A percentile compares a stretch with the other conserved stretches of the same genome.
Conservation (phyloP, 2,329 filamentous ascomycete species). For the Pezicula neosporulosa region DNA sequence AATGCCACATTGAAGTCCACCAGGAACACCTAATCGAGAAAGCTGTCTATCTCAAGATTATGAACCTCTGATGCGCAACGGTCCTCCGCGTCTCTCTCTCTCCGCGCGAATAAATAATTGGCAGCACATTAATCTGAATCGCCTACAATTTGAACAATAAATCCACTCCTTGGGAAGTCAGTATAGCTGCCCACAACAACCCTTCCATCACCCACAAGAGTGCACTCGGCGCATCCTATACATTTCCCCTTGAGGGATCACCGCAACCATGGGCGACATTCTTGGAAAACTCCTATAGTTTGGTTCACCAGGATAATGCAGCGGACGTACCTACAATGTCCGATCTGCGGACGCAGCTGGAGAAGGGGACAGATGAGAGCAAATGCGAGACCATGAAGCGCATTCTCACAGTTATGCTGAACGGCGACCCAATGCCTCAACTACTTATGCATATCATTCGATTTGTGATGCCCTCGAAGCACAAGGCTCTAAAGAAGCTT, state of each 20-base stretch:
- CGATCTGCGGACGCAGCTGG: constrained; percentile 88
- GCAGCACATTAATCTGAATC: constrained; percentile 1
- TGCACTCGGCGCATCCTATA: constrained; percentile 18
- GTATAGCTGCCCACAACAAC: constrained; percentile 11
- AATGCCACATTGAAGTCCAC: constrained; percentile 10
- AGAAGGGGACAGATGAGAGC: constrained; percentile 89
- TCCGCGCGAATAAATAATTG: constrained; percentile 14
- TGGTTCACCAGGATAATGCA: constrained; percentile 97
- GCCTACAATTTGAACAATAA: constrained; percentile 2
- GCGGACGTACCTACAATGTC: constrained; percentile 87
- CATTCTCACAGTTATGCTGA: constrained; percentile 95
- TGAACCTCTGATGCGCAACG: constrained; percentile 24
- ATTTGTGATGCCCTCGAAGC: constrained; percentile 98
- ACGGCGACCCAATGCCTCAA: constrained; percentile 92
- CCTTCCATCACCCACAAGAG: constrained; percentile 10
- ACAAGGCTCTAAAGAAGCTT: constrained; percentile 94
- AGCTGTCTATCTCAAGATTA: constrained; percentile 5
- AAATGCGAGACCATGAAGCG: constrained; percentile 96
- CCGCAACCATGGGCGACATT: constrained; percentile 84
- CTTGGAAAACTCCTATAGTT: constrained; percentile 90
- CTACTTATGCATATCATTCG: constrained; percentile 99
- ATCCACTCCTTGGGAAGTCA: constrained; percentile 9
- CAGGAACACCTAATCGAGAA: constrained; percentile 7
- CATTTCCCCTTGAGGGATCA: constrained; percentile 6
- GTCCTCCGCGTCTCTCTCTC: constrained; percentile 10